A percentile compares a stretch with the other conserved stretches of the same genome.
phyloP scores from a whole-genome alignment of 768 basidiomycete species.

The Rickenella mellea region DNA sequence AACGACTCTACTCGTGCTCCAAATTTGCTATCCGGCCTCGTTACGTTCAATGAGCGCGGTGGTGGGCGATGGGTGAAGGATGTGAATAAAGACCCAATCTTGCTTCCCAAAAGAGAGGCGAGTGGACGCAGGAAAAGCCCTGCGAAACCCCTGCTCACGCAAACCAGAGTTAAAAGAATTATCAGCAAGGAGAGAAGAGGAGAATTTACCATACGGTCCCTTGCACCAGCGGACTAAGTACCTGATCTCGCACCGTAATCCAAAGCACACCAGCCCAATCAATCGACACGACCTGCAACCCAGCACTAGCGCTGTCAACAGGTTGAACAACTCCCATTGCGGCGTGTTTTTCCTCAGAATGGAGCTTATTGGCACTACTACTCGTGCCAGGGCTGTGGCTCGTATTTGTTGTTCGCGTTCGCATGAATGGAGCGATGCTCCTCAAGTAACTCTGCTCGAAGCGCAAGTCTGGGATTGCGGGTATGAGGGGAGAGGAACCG shows the following conservation, averaged over 20 bases:
- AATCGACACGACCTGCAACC: conserved; percentile 27
- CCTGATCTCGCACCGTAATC: conserved; percentile 60
- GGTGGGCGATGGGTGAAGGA: too few species aligned
- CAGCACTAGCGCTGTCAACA: conserved; percentile 14
- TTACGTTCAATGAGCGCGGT: too few species aligned
- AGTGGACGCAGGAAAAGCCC: conserved; percentile 36
- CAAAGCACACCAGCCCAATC: conserved; percentile 53
- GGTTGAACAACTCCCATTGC: conserved; percentile 13
- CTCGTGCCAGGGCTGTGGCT: too few species aligned
- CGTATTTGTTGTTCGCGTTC: conserved; percentile 22
- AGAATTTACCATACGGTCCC: conserved; percentile 52
- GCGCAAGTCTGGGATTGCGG: conserved; percentile 62
- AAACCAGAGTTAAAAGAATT: not conserved
- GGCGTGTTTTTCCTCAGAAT: conserved; percentile 20
- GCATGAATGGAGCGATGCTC: conserved; percentile 45
- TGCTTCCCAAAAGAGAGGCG: conserved; percentile 24
- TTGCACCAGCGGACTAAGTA: conserved; percentile 58
- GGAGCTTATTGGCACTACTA: too few species aligned
- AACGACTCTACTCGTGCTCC: too few species aligned
- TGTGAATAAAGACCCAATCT: too few species aligned
- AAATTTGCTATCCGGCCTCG: too few species aligned
- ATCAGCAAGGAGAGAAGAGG: not conserved
- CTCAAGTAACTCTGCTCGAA: conserved; percentile 66
- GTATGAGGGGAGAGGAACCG: conserved; percentile 23
- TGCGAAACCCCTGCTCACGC: conserved; percentile 30